A percentile compares a stretch with the other conserved stretches of the same genome.
Conservation (phyloP, 306 rosid species). For the Rosa multiflora region DNA sequence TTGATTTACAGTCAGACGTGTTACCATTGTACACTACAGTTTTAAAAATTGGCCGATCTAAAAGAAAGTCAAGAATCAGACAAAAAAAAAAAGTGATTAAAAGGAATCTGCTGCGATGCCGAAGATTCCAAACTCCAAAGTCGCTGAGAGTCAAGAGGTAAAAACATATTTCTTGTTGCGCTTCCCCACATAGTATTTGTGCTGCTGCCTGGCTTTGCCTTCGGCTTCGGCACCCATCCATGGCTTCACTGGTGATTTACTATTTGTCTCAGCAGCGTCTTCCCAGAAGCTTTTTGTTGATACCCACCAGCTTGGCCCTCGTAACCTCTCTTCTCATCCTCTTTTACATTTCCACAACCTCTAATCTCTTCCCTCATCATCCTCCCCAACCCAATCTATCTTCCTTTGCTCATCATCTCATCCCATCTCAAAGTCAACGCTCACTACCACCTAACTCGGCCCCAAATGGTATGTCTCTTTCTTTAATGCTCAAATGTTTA, state of each 20-base stretch:
- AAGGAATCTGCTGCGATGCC: not conserved
- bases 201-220: too few relatives aligned
- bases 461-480: not conserved
- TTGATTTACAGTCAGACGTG: too few relatives aligned
- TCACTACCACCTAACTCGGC: not conserved
- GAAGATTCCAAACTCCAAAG: not conserved
- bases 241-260: conserved; percentile 29
- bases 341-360: conserved; percentile 50
- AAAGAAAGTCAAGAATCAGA: too few relatives aligned
- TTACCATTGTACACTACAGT: too few relatives aligned
- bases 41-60: too few relatives aligned
- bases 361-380: conserved; percentile 40
- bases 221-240: not conserved
- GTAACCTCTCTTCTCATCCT: conserved; percentile 42
- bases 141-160: not conserved
- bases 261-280: conserved; percentile 27
- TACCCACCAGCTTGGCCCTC: conserved; percentile 57
- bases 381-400: conserved; percentile 22
- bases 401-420: not conserved
- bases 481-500: not conserved
- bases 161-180: not conserved
- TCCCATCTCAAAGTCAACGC: not conserved
- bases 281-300: conserved; percentile 38
- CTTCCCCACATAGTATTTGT: not conserved
- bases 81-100: too few relatives aligned